Base-by-base conservation (phyloP, 2,329 filamentous ascomycete species). In the Pseudogymnoascus sp. region DNA sequence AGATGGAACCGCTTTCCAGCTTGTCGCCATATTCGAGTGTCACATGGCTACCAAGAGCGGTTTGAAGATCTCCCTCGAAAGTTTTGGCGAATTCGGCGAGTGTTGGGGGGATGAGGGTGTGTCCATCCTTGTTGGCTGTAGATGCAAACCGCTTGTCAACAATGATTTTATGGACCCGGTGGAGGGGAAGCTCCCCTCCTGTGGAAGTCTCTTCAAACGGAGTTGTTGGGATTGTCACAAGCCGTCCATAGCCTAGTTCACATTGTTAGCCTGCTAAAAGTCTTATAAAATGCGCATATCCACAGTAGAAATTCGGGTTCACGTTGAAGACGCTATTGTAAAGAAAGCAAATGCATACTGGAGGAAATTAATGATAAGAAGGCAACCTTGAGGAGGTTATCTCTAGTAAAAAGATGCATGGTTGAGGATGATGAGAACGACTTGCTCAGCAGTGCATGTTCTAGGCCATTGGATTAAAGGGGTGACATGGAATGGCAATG, bases 31-130 rank as follows among this genome's bases (percentile, higher is more conserved):
- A 63, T 9, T 67, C 65, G 1, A 78, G 64, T 1, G 67, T 63
- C 38, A 76, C 60, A 11, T 75, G 65, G 11, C 77, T 62, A 8
- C 65, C 70, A 11, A 78, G 64, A 1, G 68, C 67, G 1, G 68
- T 66, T 9, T 65, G 62, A n/a, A 76, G 67, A 64, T 78, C 77
- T 2, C 69, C 66, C 1, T 73, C 74, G 61, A 84, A 84, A 0
- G 77, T 79, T 1, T 68, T 65, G 0, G 79, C 80, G 63, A 84
- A 84, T 2, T 78, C 74, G 8, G 67, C 68, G 2, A 83, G 71
- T 0, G 76, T 81, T 1, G 81, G 81, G 1, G 82, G 81, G 19
- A 83, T 83, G 15, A 82, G 69, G 0, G 80, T 83, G 65, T 78
- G 74, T 21, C 82, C 82, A 8, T 72, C 63, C 0, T 74, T 70